A percentile compares a stretch with the other conserved stretches of the same genome.
Conservation (phyloP, 208 protist species). For the Crithidia bombi region DNA sequence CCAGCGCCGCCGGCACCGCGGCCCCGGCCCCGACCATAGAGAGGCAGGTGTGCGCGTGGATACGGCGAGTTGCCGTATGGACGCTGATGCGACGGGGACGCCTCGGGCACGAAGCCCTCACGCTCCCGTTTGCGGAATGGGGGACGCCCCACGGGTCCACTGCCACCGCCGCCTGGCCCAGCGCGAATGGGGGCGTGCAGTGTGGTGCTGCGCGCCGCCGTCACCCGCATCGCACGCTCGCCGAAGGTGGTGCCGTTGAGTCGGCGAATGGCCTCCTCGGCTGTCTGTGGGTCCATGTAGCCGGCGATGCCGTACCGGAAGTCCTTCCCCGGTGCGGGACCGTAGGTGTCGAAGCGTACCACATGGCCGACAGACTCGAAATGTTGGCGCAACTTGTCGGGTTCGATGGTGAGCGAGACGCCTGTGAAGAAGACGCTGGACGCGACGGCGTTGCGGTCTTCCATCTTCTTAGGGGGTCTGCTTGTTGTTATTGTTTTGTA, state of each 20-base stretch:
- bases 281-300: constrained; percentile 79
- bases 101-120: constrained; percentile 19
- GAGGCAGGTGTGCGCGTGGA: not conserved
- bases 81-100: not conserved
- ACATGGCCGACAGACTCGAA: constrained; percentile 88
- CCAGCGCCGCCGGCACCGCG: constrained; percentile 14
- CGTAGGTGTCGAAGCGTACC: constrained; percentile 70
- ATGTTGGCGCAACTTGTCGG: constrained; percentile 65
- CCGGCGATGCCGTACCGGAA: constrained; percentile 80
- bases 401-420: constrained; percentile 72
- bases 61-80: not conserved
- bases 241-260: constrained; percentile 82
- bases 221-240: constrained; percentile 73
- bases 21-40: constrained; percentile 18
- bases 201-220: constrained; percentile 30
- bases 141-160: constrained; percentile 28
- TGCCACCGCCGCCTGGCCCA: constrained; percentile 28
- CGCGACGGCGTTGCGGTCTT: constrained; percentile 19
- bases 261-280: constrained; percentile 72
- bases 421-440: constrained; percentile 85
- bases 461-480: constrained; percentile 7
- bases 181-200: constrained; percentile 25
- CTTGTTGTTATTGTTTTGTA: not conserved
- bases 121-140: constrained; percentile 38
- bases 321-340: constrained; percentile 66